Evolutionary conservation across 176 grass and related monocot species (phyloP), one percentile per base, ranked within the genome.

Genomic region (Thinopyrum elongatum): DNA sequence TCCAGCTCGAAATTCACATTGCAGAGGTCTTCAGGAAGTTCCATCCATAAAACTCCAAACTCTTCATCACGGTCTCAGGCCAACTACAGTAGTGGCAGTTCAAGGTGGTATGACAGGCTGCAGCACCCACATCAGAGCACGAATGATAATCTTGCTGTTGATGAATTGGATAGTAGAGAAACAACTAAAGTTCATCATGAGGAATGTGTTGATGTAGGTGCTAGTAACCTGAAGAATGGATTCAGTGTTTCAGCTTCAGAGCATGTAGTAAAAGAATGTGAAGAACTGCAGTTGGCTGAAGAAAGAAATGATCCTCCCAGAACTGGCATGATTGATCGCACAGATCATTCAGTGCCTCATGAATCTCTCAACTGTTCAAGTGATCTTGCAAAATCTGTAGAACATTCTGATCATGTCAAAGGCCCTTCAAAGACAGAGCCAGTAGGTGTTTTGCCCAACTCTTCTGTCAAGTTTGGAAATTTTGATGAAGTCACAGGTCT

Each of bases 1-100:
- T 90, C 84, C 29, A 92, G 86, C 84, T 89, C 88, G 27, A 97
- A 97, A 65, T 90, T 89, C 59, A 86, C 88, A 42, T 29, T 89
- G 61, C 92, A 97, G 71, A 97, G 76, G 64, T 83, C 90, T 69
- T 79, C 90, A 36, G 92, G 61, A 67, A 75, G 77, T 84, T 88
- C 90, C 4, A 85, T 16, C 53, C 33, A 84, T 84, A 94, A 87
- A 89, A 62, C 55, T 77, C 74, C 68, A 44, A 86, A 88, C 65
- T 82, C 77, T 21, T 82, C 39, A 0, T 84, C 61, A 63, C 25
- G 27, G 68, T 86, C 83, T 87, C 70, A 72, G 19, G 61, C 70
- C 65, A 75, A 79, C 70, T 73, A 34, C 81, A 86, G 39, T 49
- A 83, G 77, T 91, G 89, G 79, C 34, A 72, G 64, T 76, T 79